These are phyloP conservation scores for Forsythia viridissima DNA, from an alignment of 257 asterid species.

Conservation along the genomic window DNA sequence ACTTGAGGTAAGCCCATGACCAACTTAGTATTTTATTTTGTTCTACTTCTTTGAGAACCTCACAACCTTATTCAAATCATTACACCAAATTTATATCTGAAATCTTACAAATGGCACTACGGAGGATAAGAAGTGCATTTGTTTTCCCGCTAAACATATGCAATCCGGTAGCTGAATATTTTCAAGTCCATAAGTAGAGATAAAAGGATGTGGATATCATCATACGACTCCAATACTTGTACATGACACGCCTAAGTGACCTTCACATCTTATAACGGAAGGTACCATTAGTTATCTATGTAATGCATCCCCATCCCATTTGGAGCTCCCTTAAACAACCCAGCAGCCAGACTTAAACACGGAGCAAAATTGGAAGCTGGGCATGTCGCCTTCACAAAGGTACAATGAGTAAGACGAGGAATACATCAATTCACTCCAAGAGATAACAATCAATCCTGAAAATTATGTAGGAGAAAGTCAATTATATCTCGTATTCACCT, in stretches of 20 bases:
- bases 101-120: neutral
- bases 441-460: slow-evolving; percentile 33
- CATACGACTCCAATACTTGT: slow-evolving; percentile 8
- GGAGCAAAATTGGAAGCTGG: slow-evolving; percentile 37
- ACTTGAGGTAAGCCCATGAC: slow-evolving; percentile 86
- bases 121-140: slow-evolving; percentile 1
- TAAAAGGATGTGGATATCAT: neutral
- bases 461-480: neutral
- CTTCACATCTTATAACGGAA: slow-evolving; percentile 6
- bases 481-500: slow-evolving; percentile 14
- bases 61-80: slow-evolving; percentile 11
- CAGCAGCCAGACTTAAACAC: slow-evolving; percentile 39
- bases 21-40: slow-evolving; percentile 10
- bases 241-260: slow-evolving; percentile 13
- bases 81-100: neutral
- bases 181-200: neutral
- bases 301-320: slow-evolving; percentile 25
- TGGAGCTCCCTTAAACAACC: slow-evolving; percentile 30
- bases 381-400: slow-evolving; percentile 35
- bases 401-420: slow-evolving; percentile 33
- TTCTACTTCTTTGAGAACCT: slow-evolving; percentile 18
- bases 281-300: slow-evolving; percentile 29
- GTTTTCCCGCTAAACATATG: neutral
- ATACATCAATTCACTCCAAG: slow-evolving; percentile 39
- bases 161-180: neutral